Conservation (phyloP, 345 rosid genomes). For the Citrus medica region DNA sequence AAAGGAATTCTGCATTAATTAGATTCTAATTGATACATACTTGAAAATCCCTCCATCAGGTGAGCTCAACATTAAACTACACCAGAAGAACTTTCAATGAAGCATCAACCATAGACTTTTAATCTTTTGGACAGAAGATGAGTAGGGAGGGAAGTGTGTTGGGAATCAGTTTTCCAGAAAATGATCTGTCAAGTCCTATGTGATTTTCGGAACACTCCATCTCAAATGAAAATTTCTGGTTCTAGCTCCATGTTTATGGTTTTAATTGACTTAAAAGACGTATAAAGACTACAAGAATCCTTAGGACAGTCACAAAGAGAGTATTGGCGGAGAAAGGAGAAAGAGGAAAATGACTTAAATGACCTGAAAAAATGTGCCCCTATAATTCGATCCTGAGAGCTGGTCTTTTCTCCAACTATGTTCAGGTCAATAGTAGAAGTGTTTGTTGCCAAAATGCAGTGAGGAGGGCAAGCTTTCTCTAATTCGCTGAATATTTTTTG, state of each 20-base stretch:
- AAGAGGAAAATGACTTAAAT: neutral
- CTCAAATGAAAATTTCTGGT: neutral
- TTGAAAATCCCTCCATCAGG: neutral
- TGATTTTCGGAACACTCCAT: neutral
- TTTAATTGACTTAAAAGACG: neutral
- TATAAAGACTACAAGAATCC: neutral
- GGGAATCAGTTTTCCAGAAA: neutral
- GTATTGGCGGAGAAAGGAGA: neutral
- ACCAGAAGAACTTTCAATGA: neutral
- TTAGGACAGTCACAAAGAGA: neutral
- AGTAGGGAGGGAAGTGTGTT: neutral
- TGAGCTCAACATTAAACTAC: neutral
- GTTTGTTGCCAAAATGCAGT: constrained; percentile 89
- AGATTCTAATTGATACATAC: neutral
- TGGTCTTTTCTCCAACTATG: constrained; percentile 70
- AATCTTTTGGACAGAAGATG: neutral
- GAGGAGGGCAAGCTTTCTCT: constrained; percentile 75
- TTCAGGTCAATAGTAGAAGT: constrained; percentile 87
- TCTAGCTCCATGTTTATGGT: neutral
- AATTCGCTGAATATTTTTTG: constrained; percentile 85
- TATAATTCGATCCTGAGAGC: constrained; percentile 74
- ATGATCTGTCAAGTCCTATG: neutral
- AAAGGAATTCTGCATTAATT: neutral
- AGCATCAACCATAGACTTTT: neutral
- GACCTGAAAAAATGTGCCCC: constrained; percentile 99